phyloP scores from a whole-genome alignment of 140 eudicot genomes.

The Artemisia princeps region DNA sequence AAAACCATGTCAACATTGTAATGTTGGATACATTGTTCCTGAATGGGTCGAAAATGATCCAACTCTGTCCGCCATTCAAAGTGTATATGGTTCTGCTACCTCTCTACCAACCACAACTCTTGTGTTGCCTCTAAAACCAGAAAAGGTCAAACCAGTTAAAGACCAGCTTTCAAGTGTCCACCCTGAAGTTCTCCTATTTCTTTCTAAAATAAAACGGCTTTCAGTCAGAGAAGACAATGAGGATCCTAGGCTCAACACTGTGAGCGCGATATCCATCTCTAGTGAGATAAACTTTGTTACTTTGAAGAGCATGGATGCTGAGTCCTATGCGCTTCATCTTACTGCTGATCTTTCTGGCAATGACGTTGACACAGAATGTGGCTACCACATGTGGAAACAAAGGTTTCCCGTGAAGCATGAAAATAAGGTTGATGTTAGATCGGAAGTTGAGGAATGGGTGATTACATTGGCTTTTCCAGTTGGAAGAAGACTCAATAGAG shows the following conservation, averaged over 20 bases:
- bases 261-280: conserved; percentile 48
- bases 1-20: conserved; percentile 43
- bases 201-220: conserved; percentile 46
- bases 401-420: conserved; percentile 46
- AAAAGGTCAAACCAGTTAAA: conserved; percentile 49
- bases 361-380: conserved; percentile 32
- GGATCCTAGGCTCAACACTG: conserved; percentile 34
- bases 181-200: conserved; percentile 53
- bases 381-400: conserved; percentile 68
- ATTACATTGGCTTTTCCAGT: conserved; percentile 57
- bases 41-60: conserved; percentile 56
- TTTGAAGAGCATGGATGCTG: conserved; percentile 50
- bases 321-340: conserved; percentile 42
- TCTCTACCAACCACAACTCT: conserved; percentile 51
- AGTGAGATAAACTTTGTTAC: conserved; percentile 45
- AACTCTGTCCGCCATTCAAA: conserved; percentile 29
- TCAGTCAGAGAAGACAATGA: conserved; percentile 47
- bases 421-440: conserved; percentile 39
- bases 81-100: conserved; percentile 31
- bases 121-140: conserved; percentile 48
- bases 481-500: conserved; percentile 50
- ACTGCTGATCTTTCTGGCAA: conserved; percentile 36
- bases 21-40: conserved; percentile 63
- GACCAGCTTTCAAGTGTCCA: conserved; percentile 51
- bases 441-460: conserved; percentile 59